phyloP scores from a whole-genome alignment of 73 alveolate genomes.

The Urostyla sp. region DNA sequence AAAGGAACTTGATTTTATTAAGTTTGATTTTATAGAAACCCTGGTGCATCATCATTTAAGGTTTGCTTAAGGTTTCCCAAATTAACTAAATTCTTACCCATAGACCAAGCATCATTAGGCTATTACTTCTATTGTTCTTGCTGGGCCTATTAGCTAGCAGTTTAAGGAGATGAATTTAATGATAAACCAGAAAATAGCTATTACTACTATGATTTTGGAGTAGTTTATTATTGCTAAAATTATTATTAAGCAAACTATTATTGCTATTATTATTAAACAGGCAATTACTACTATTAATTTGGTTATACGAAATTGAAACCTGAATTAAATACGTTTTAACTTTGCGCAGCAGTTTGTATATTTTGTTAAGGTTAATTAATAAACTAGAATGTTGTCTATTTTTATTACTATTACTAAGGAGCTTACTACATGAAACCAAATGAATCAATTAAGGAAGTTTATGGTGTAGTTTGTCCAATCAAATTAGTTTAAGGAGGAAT shows the following conservation, averaged over 20 bases:
- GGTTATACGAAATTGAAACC: not conserved
- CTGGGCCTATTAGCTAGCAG: not conserved
- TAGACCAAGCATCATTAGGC: slow-evolving; percentile 49
- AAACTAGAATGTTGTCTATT: too few relatives aligned
- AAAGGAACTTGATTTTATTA: too few relatives aligned
- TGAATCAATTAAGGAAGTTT: not conserved
- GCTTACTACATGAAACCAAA: not conserved
- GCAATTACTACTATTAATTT: too few relatives aligned
- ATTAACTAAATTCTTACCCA: slow-evolving; percentile 39
- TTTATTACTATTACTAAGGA: too few relatives aligned
- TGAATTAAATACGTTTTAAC: too few relatives aligned
- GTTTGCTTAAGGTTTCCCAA: slow-evolving; percentile 6
- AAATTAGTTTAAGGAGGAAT: too few relatives aligned
- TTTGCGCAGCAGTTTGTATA: too few relatives aligned
- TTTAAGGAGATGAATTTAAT: not conserved
- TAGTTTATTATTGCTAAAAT: not conserved
- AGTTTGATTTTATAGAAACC: slow-evolving; percentile 18
- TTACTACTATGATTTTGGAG: not conserved
- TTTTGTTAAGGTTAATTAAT: too few relatives aligned
- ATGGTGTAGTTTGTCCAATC: not conserved
- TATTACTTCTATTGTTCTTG: not conserved
- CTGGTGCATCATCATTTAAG: slow-evolving; percentile 9
- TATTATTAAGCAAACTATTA: not conserved
- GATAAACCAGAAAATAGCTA: not conserved
- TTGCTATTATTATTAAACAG: not conserved